phyloP scores from a whole-genome alignment of 805 yeast genomes.

The Starmerella scarabaei region DNA sequence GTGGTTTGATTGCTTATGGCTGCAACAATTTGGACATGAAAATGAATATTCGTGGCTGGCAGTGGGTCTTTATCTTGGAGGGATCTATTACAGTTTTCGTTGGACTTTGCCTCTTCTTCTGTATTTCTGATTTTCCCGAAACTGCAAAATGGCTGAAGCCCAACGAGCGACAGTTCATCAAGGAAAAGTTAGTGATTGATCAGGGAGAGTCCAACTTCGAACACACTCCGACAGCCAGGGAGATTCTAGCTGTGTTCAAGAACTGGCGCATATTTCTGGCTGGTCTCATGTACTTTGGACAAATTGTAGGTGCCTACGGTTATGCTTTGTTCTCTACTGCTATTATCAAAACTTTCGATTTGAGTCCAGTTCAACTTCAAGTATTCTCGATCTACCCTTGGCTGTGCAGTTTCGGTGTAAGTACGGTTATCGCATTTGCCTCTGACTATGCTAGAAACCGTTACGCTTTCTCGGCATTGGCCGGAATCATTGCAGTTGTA shows the following conservation, averaged over 20 bases:
- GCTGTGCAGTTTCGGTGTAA: constrained; percentile 58
- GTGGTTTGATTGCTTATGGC: constrained; percentile 59
- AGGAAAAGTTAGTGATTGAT: constrained; percentile 46
- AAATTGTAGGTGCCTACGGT: constrained; percentile 61
- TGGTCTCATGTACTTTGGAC: constrained; percentile 50
- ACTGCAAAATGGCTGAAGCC: constrained; percentile 41
- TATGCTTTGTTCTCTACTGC: constrained; percentile 63
- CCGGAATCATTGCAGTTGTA: constrained; percentile 29
- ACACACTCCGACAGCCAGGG: constrained; percentile 34
- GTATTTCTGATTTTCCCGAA: constrained; percentile 62
- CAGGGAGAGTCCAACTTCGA: constrained; percentile 39
- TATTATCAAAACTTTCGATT: constrained; percentile 47
- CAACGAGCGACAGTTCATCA: constrained; percentile 43
- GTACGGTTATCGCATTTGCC: constrained; percentile 46
- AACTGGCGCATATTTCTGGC: constrained; percentile 47
- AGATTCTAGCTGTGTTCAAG: constrained; percentile 39
- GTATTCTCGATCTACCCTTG: constrained; percentile 78
- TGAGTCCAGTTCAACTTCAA: constrained; percentile 62
- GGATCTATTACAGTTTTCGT: constrained; percentile 30
- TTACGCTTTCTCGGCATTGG: constrained; percentile 22
- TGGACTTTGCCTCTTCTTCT: constrained; percentile 32
- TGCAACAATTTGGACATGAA: constrained; percentile 41
- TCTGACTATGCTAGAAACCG: constrained; percentile 43
- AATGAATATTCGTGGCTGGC: constrained; percentile 35
- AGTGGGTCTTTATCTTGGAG: constrained; percentile 45